Evolutionary conservation across 352 stramenopile species (phyloP), one percentile per base, ranked within the genome.

Genomic region (Globisporangium yorkense): DNA sequence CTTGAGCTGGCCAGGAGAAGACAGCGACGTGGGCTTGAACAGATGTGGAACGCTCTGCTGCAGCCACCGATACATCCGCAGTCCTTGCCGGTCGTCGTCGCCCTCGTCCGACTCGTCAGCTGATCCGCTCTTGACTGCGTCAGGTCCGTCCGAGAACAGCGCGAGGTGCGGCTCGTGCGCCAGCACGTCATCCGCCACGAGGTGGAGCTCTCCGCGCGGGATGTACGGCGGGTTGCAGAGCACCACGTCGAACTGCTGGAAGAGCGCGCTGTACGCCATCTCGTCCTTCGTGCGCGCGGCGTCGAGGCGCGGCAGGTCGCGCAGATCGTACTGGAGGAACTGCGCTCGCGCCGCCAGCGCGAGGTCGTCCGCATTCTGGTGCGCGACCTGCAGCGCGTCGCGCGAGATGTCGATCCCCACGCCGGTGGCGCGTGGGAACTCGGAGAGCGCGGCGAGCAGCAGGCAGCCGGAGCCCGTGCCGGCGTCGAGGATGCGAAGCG

Each of bases 211-310:
- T 6, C 31, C 62, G 21, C 61, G 59, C 0, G 84, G 77, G 51
- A 91, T 93, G 54, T 91, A 89, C 35, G 82, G 82, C 9, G 84
- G 84, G 37, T 89, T 89, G 62, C 80, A 80, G 45, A 92, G 52
- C 44, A 95, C 66, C 12, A 87, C 76, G 54, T 91, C 81, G 50
- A 94, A 87, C 2, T 62, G 45, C 33, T 67, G 72, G 39, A 62
- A 70, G 27, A 88, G 57, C 9, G 55, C 2, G 18, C 40, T 7
- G 40, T 45, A 15, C 40, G 7, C 40, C 39, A 12, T 15, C 12
- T 46, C 16, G 7, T 27, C 2, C 10, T 10, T 12, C 20, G n/a
- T 7, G 15, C 2, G 39, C 20, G 20, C 18, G 24, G 5, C 0
- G 31, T 45, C 24, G 44, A 70, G 44, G 2, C 5, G 35, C 6